A percentile compares a stretch with the other conserved stretches of the same genome.
These are phyloP conservation scores for Hymenoscyphus repandus DNA, from an alignment of 2,329 filamentous ascomycete species.

Conservation along the genomic window DNA sequence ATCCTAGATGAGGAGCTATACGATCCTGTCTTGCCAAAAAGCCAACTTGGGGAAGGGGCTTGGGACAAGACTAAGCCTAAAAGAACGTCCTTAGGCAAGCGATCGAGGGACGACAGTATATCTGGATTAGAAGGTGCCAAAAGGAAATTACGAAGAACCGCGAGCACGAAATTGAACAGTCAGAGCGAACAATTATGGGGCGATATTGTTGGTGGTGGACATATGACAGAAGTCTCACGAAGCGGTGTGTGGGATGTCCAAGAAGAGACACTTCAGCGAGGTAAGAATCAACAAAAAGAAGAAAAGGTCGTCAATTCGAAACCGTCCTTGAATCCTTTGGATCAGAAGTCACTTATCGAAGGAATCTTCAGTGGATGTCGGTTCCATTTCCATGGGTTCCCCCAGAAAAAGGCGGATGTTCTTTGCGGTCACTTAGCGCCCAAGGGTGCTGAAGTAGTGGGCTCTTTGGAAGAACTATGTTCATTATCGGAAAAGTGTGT, in stretches of 20 bases:
- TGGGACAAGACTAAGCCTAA: slow-evolving; percentile 55
- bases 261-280: slow-evolving; percentile 5
- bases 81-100: slow-evolving; percentile 51
- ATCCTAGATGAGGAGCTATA: slow-evolving; percentile 83
- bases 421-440: slow-evolving; percentile 32
- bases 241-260: slow-evolving; percentile 27
- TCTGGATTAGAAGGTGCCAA: slow-evolving; percentile 51
- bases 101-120: slow-evolving; percentile 45
- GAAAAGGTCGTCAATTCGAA: not conserved
- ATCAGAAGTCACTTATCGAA: slow-evolving; percentile 9
- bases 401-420: slow-evolving; percentile 34
- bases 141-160: slow-evolving; percentile 80
- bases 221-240: slow-evolving; percentile 21
- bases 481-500: not conserved
- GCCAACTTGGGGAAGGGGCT: slow-evolving; percentile 72
- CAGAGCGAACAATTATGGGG: slow-evolving; percentile 87
- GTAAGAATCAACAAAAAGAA: not conserved
- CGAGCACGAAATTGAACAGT: slow-evolving; percentile 74
- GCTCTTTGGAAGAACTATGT: slow-evolving; percentile 18
- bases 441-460: slow-evolving; percentile 31
- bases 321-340: slow-evolving; percentile 9
- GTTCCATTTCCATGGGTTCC: slow-evolving; percentile 40
- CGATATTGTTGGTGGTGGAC: slow-evolving; percentile 63
- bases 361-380: slow-evolving; percentile 39
- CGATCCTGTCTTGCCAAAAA: slow-evolving; percentile 63